phyloP scores from a whole-genome alignment of 306 rosid species.

The Cicer pinnatifidum region DNA sequence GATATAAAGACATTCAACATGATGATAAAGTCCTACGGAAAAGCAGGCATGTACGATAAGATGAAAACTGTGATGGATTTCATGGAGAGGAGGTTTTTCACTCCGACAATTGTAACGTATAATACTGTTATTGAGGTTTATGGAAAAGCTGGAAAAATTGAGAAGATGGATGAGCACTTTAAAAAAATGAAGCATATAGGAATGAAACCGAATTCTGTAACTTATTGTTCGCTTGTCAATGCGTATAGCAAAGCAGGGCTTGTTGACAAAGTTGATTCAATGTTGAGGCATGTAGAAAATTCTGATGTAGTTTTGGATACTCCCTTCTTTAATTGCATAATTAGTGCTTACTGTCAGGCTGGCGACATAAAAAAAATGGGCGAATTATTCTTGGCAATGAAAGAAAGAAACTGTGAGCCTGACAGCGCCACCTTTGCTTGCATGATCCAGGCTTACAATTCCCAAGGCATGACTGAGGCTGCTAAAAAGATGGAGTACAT shows the following conservation, averaged over 20 bases:
- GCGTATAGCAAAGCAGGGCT: slow-evolving; percentile 73
- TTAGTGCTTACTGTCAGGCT: slow-evolving; percentile 71
- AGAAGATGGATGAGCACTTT: slow-evolving; percentile 69
- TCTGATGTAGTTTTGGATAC: slow-evolving; percentile 81
- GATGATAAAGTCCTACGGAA: slow-evolving; percentile 82
- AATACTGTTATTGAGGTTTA: slow-evolving; percentile 80
- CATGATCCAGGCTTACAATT: slow-evolving; percentile 72
- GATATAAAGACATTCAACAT: slow-evolving; percentile 82
- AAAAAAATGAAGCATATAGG: slow-evolving; percentile 80
- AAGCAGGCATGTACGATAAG: slow-evolving; percentile 69
- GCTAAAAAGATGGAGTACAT: slow-evolving; percentile 61
- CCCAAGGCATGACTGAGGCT: slow-evolving; percentile 73
- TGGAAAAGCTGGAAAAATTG: slow-evolving; percentile 77
- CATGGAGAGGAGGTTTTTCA: slow-evolving; percentile 75
- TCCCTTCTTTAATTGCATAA: slow-evolving; percentile 77
- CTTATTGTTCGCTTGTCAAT: slow-evolving; percentile 81
- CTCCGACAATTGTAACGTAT: slow-evolving; percentile 72
- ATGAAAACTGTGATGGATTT: slow-evolving; percentile 69
- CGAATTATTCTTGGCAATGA: slow-evolving; percentile 70
- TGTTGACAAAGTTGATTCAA: slow-evolving; percentile 68
- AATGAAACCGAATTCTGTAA: slow-evolving; percentile 79
- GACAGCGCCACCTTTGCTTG: slow-evolving; percentile 67
- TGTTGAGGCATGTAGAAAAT: slow-evolving; percentile 76
- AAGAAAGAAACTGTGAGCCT: slow-evolving; percentile 68
- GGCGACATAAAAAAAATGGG: slow-evolving; percentile 72